Base-by-base conservation (phyloP, 139 green algal genomes). In the Astrephomene gubernaculifera region DNA sequence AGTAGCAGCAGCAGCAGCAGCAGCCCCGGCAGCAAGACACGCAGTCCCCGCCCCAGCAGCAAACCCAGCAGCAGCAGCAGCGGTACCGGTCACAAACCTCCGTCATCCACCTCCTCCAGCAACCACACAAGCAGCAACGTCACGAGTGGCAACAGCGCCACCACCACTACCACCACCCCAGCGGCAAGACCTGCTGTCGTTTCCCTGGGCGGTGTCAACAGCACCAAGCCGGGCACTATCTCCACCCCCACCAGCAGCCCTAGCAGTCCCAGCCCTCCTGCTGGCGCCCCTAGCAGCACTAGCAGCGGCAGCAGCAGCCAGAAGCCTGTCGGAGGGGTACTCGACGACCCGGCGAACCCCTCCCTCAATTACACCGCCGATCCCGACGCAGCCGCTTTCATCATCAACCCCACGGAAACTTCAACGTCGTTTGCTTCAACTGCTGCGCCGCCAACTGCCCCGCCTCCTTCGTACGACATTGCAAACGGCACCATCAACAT, bases 391-490 rank as follows among this genome's bases (percentile, higher is more conserved):
- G 36, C 7, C 33, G 33, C 35, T 21, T 81, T 54, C 35, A 12
- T 81, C 7, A 81, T 81, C 52, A 81, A 81, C 38, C 35, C 73
- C n/a, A n/a, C 10, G 3, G 71, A 33, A 9, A 21, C 44, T 4
- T 65, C 71, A 1, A 44, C 45, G 10, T 79, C 31, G 1, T 29
- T n/a, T 12, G 29, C n/a, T 19, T 39, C 67, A 27, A 22, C 67
- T 0, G 63, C 41, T 8, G 63, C 63, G 9, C 31, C 6, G n/a
- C n/a, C n/a, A n/a, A n/a, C n/a, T n/a, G n/a, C n/a, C n/a, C n/a
- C n/a, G n/a, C 25, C 31, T 39, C 17, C 12, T 39, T 29, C 14
- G 1, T 71, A 19, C 12, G 49, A 57, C 49, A 17, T 57, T 71
- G 31, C 31, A 71, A 9, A 19, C 22, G 29, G 49, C 4, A 29